Percentiles rank a stretch among this genome's conserved stretches.
phyloP scores from a whole-genome alignment of 2,329 filamentous ascomycete genomes.

The Aspergillus sp. region DNA sequence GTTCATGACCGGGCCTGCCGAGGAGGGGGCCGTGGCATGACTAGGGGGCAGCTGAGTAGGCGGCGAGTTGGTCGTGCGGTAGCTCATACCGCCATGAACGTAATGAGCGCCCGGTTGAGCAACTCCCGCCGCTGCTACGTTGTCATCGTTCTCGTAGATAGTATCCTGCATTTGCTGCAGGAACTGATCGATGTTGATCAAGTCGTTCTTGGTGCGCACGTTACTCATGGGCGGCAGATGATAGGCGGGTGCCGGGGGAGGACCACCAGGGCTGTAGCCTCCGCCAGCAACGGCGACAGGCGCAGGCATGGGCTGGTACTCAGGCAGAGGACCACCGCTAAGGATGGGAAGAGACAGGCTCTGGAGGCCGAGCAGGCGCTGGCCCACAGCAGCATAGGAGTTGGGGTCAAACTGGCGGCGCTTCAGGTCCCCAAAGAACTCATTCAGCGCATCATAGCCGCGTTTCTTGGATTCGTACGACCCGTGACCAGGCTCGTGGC shows the following conservation, averaged over 20 bases:
- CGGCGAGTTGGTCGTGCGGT: constrained; percentile 60
- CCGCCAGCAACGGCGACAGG: constrained; percentile 57
- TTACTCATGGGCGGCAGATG: constrained; percentile 84
- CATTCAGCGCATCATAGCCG: constrained; percentile 82
- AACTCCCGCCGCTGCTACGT: constrained; percentile 74
- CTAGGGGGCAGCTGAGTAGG: constrained; percentile 42
- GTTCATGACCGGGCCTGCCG: constrained; percentile 40
- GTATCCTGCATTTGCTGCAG: constrained; percentile 95
- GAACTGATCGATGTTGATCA: constrained; percentile 91
- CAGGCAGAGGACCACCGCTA: constrained; percentile 55
- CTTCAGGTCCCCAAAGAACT: constrained; percentile 93
- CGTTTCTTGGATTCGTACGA: constrained; percentile 75
- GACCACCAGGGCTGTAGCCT: constrained; percentile 55
- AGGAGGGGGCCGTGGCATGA: constrained; percentile 41
- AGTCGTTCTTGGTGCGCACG: constrained; percentile 86
- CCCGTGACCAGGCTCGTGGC: constrained; percentile 63
- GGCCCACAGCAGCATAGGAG: constrained; percentile 89
- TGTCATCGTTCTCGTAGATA: constrained; percentile 87
- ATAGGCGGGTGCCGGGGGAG: constrained; percentile 74
- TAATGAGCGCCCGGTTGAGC: constrained; percentile 72
- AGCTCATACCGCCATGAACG: constrained; percentile 51
- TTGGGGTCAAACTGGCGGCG: constrained; percentile 83
- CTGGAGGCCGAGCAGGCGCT: constrained; percentile 80
- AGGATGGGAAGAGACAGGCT: constrained; percentile 63
- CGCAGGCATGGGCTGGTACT: constrained; percentile 54